These are phyloP conservation scores for Spencermartinsiella ligniputridi DNA, from an alignment of 1,139 yeast genomes.

Conservation along the genomic window DNA sequence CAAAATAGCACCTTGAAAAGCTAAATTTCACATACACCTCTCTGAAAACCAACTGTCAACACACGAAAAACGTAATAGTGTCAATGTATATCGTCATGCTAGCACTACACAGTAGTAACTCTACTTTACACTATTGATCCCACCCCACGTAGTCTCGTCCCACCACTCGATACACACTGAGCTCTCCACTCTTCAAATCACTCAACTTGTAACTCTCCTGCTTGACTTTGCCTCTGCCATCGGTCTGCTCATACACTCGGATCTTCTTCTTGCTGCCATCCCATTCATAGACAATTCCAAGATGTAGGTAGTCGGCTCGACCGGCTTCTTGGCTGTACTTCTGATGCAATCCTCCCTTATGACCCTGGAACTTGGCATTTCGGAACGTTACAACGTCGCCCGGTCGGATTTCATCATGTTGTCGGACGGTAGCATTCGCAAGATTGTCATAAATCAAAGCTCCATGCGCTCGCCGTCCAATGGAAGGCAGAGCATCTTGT, in stretches of 20 bases:
- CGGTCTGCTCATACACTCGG: slow-evolving; percentile 56
- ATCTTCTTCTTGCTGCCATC: slow-evolving; percentile 74
- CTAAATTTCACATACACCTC: too few species aligned
- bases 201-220: slow-evolving; percentile 61
- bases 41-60: too few species aligned
- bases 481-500: slow-evolving; percentile 48
- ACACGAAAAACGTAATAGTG: too few species aligned
- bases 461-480: slow-evolving; percentile 70
- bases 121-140: slow-evolving; percentile 37
- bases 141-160: slow-evolving; percentile 62
- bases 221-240: slow-evolving; percentile 47
- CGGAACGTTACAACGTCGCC: slow-evolving; percentile 82
- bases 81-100: too few species aligned
- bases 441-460: slow-evolving; percentile 61
- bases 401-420: slow-evolving; percentile 61
- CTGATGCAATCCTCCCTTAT: slow-evolving; percentile 51
- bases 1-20: too few species aligned
- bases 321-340: slow-evolving; percentile 49
- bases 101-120: too few species aligned
- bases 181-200: slow-evolving; percentile 74
- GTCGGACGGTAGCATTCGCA: slow-evolving; percentile 54
- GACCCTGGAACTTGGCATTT: slow-evolving; percentile 68
- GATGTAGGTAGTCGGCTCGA: slow-evolving; percentile 29
- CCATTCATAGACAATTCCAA: slow-evolving; percentile 57
- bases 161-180: slow-evolving; percentile 71